Evolutionary conservation across 1,139 yeast genomes (phyloP), one percentile per base, ranked within the genome.

Genomic region (Magnusiomyces starmeri): DNA sequence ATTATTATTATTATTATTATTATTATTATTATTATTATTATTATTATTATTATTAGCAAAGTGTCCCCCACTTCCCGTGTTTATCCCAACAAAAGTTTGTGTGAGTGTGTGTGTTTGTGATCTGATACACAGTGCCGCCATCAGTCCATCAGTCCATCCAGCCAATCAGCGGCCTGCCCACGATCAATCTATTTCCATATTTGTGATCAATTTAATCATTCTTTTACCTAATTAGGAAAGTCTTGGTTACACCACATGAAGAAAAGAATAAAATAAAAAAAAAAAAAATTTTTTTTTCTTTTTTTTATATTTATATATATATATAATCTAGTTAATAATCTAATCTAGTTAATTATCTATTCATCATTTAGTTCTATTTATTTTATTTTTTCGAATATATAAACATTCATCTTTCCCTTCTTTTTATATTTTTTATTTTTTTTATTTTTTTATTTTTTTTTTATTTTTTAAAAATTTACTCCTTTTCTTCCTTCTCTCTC

Each of bases 401-500:
- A 6, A 25, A 7, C 16, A 18, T n/a, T 20, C 32, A 34, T 18
- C 14, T 37, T 10, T 25, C n/a, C 16, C 35, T 24, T 37, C 20
- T 24, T 2, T 37, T 2, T 24, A 10, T 24, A 7, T 37, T 25
- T 46, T 18, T n/a, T 16, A 4, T 26, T 14, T 34, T 46, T 37
- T 37, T 14, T 35, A 14, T 46, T 22, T 42, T 42, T 42, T 14
- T 34, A 41, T 24, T 24, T 37, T 43, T 43, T 18, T 34, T 37
- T 44, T 45, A 9, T 27, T 12, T 44, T 29, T 20, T 37, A 16
- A 14, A 10, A 25, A 10, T 42, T 10, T 42, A 21, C 32, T 26
- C 46, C 41, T 4, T 42, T 14, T 21, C n/a, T 25, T 27, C 24
- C n/a, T 29, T 24, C 16, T 20, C 34, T 20, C 24, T 40, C 37